These are phyloP conservation scores for Xylariaceae sp. DNA, from an alignment of 2,329 filamentous ascomycete species.

Conservation along the genomic window DNA sequence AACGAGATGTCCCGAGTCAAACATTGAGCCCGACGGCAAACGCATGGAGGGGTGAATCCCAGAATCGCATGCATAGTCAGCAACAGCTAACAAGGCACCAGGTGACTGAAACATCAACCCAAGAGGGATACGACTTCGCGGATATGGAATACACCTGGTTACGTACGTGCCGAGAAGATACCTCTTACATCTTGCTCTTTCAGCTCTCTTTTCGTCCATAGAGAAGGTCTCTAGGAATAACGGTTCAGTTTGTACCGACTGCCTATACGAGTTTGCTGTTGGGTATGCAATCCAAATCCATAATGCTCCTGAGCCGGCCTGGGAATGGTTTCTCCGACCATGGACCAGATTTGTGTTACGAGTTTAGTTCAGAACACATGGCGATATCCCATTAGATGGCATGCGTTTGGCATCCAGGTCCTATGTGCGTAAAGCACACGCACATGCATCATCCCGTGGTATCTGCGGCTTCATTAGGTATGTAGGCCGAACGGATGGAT, in stretches of 20 bases:
- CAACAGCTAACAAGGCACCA: neutral
- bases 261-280: too few species aligned
- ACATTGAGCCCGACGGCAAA: neutral
- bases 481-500: neutral
- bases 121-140: neutral
- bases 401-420: neutral
- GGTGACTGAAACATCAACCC: neutral
- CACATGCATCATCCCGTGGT: neutral
- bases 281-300: too few species aligned
- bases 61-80: neutral
- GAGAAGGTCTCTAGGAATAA: neutral
- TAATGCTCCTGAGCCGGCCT: too few species aligned
- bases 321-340: too few species aligned
- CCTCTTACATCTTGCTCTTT: neutral
- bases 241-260: too few species aligned
- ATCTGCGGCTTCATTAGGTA: neutral
- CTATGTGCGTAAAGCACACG: neutral
- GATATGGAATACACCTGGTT: too few species aligned
- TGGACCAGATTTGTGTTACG: too few species aligned
- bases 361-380: neutral
- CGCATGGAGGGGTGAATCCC: neutral
- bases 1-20: neutral
- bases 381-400: neutral
- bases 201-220: neutral
- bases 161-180: neutral